Conservation (phyloP, 2,329 filamentous ascomycete species). For the Tolypocladium paradoxum region DNA sequence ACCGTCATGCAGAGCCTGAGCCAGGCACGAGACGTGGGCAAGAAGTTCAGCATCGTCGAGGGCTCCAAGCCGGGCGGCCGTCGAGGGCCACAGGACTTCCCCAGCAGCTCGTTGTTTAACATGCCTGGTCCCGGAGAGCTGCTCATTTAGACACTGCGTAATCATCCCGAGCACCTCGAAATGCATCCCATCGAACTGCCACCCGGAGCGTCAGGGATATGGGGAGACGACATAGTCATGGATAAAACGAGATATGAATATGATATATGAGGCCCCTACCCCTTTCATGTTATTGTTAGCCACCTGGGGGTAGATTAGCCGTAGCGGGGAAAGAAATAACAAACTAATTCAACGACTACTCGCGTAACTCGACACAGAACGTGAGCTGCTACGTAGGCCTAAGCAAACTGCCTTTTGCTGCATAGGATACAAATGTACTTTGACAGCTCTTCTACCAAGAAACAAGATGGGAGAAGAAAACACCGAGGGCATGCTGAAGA, state of each 20-base stretch:
- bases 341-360: neutral
- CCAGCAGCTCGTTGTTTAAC: slow-evolving; percentile 12
- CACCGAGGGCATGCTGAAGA: neutral
- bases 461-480: neutral
- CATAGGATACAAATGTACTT: neutral
- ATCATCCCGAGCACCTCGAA: no score
- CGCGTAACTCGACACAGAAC: neutral
- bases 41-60: slow-evolving; percentile 58
- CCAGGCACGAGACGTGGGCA: slow-evolving; percentile 61
- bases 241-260: neutral
- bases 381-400: neutral
- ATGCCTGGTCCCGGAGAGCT: slow-evolving; percentile 19
- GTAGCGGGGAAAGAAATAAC: neutral
- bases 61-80: slow-evolving; percentile 13
- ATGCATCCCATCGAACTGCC: no score
- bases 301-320: neutral
- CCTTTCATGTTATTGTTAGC: neutral
- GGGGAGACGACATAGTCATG: neutral
- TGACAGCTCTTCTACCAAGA: neutral
- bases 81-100: slow-evolving; percentile 11
- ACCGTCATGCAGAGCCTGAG: slow-evolving; percentile 63
- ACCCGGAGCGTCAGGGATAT: neutral
- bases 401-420: neutral
- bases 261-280: neutral
- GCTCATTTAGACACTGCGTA: no score